Base-by-base conservation (phyloP, 2,329 filamentous ascomycete species). In the Shiraia sp. region DNA sequence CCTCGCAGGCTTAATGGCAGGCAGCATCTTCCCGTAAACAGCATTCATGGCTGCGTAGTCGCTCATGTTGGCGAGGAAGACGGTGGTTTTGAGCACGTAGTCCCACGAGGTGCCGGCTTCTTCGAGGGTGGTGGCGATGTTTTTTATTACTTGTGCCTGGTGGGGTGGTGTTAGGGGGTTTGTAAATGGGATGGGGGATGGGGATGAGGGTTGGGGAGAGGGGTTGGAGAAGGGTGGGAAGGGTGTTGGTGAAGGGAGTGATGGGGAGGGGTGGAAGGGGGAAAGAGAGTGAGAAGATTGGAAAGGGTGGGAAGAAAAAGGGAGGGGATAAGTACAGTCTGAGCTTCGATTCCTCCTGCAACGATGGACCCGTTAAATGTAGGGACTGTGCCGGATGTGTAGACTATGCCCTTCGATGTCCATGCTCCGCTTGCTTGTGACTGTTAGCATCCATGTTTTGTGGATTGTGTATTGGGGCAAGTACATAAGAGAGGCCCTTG, bases 71-170 rank as follows among this genome's bases (percentile, higher is more conserved):
- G 62, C 58, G 5, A 66, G 55, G 39, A 59, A 65, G 2, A 66
- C 59, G 2, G 61, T 66, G 4, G 57, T 63, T 36, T 66, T 65
- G 46, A 66, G 46, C n/a, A 65, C 61, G 15, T 65, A 63, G 25
- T 62, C 58, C 59, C 57, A 65, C 5, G 59, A 63, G 8, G 63
- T 65, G 3, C 63, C 62, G 6, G 61, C 62, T 36, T 65, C 62
- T 32, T 56, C 57, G 8, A 66, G 55, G 6, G 63, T 51, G 1
- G 44, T 54, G 1, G 46, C 61, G 15, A 66, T 65, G 42, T 65
- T 65, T 38, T 63, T 64, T 44, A 66, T 58, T 30, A 66, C 61
- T 55, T 65, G 62, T 1, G 62, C 61, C 60, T 65, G 16, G n/a
- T n/a, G n/a, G n/a, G n/a, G n/a, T n/a, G n/a, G n/a, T n/a, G n/a